Evolutionary conservation across 2,329 filamentous ascomycete species (phyloP).

Genomic region (Dactylellina drechsleri): DNA sequence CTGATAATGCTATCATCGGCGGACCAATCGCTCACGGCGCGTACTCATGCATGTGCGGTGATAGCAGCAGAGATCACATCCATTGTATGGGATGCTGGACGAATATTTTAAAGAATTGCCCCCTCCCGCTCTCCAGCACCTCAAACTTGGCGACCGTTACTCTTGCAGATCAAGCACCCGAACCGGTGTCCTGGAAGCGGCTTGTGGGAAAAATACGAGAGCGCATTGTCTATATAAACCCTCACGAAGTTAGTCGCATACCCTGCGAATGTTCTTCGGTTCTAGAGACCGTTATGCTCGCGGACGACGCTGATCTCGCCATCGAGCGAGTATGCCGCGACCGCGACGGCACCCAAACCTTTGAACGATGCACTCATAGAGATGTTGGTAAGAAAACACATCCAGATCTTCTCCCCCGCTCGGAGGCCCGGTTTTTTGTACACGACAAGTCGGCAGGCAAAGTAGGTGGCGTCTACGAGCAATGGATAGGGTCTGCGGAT

Average conservation of each 20-base stretch:
- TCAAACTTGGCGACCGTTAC: slow-evolving; percentile 17
- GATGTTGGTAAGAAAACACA: slow-evolving; percentile 19
- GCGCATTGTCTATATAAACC: slow-evolving; percentile 25
- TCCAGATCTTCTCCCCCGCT: slow-evolving; percentile 29
- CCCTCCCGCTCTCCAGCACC: slow-evolving; percentile 17
- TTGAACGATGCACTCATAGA: slow-evolving; percentile 26
- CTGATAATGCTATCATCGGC: slow-evolving; percentile 30
- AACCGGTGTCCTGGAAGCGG: slow-evolving; percentile 16
- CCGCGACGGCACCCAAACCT: slow-evolving; percentile 18
- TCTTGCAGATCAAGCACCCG: slow-evolving; percentile 5
- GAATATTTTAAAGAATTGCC: slow-evolving; percentile 20
- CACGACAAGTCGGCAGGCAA: slow-evolving; percentile 27
- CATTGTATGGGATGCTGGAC: slow-evolving; percentile 29
- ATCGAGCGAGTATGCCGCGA: slow-evolving; percentile 21
- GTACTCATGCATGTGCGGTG: slow-evolving; percentile 26
- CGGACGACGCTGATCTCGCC: slow-evolving; percentile 10
- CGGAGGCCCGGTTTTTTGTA: slow-evolving; percentile 22
- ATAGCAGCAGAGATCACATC: slow-evolving; percentile 19
- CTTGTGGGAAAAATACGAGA: slow-evolving; percentile 23
- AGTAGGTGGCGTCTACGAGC: slow-evolving; percentile 23
- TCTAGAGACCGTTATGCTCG: slow-evolving; percentile 18
- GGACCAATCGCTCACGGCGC: slow-evolving; percentile 24
- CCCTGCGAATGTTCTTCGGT: slow-evolving; percentile 24
- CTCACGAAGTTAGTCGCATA: slow-evolving; percentile 23
- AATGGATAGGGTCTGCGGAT: slow-evolving; percentile 21